A percentile compares a stretch with the other conserved stretches of the same genome.
Evolutionary conservation across 106 monocot genomes (phyloP).

Genomic region (Phalaenopsis aphrodite): DNA sequence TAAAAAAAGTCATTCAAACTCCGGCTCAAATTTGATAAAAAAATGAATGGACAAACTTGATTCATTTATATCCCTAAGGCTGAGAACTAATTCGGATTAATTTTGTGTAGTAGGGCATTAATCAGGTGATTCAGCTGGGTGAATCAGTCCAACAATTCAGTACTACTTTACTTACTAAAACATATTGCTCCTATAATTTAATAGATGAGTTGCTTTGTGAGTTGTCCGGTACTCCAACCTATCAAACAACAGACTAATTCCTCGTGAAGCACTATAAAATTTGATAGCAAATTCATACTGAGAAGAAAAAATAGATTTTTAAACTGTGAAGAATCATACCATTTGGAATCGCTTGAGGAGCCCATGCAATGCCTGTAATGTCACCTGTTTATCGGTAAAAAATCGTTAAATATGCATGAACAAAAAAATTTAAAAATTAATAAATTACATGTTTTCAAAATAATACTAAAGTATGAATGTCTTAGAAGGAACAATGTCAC

Average conservation of each 20-base stretch:
- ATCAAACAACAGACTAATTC: not conserved
- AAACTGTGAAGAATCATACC: conserved; percentile 30
- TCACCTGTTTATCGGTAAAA: conserved; percentile 39
- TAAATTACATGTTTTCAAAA: not conserved
- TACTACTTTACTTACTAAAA: not conserved
- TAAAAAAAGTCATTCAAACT: too few relatives aligned
- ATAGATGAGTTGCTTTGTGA: not conserved
- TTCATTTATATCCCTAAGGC: too few relatives aligned
- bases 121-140: not conserved
- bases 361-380: conserved; percentile 76
- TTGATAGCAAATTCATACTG: not conserved
- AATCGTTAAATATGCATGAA: not conserved
- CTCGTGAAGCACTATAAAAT: not conserved
- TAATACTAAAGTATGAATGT: not conserved
- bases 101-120: not conserved
- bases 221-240: not conserved
- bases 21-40: too few relatives aligned
- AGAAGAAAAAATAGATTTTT: not conserved
- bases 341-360: conserved; percentile 48
- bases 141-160: not conserved
- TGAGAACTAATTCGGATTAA: not conserved
- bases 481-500: too few relatives aligned
- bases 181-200: not conserved
- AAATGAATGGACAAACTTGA: too few relatives aligned
- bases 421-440: not conserved